Evolutionary conservation across 768 basidiomycete genomes (phyloP), one percentile per base, ranked within the genome.

Genomic region (Russula compacta): DNA sequence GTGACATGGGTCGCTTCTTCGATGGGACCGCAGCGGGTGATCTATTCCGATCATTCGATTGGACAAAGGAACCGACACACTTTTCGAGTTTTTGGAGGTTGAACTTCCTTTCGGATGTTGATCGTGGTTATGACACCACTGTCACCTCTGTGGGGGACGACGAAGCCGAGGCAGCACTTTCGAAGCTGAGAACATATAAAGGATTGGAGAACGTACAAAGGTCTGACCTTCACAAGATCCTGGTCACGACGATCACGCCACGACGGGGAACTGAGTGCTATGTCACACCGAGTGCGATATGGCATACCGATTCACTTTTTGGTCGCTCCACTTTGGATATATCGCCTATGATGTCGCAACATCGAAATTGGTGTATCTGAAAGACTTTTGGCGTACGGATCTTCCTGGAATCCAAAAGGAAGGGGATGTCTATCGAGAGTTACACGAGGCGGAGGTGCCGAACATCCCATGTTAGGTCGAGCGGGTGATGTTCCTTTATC

Each of bases 41-140:
- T 61, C 38, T 54, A 56, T 12, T 53, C 60, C 9, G 40, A 61
- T 5, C 12, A 12, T 61, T 61, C 19, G 38, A 61, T 36, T 61
- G 51, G 32, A 19, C 24, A 2, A 24, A n/a, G 4, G 11, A 56
- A 10, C 55, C 3, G 24, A 29, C 24, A 2, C 24, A 29, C 24
- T 29, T 1, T 29, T 29, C 24, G 51, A 63, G 40, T 61, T 53
- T 15, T 24, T 61, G 60, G 60, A 19, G 55, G 15, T 39, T 53
- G 32, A 61, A 56, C 47, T 44, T 49, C 35, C 38, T 61, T 6
- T 49, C 39, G 2, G 21, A 49, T 14, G 14, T 24, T 5, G 29
- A 52, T 10, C 55, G 55, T 11, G 60, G 55, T 19, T n/a, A 29
- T 10, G 61, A 62, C 42, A 38, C 43, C n/a, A 52, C 52, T 1